Conservation (phyloP, 345 rosid species). For the Ricinus communis region DNA sequence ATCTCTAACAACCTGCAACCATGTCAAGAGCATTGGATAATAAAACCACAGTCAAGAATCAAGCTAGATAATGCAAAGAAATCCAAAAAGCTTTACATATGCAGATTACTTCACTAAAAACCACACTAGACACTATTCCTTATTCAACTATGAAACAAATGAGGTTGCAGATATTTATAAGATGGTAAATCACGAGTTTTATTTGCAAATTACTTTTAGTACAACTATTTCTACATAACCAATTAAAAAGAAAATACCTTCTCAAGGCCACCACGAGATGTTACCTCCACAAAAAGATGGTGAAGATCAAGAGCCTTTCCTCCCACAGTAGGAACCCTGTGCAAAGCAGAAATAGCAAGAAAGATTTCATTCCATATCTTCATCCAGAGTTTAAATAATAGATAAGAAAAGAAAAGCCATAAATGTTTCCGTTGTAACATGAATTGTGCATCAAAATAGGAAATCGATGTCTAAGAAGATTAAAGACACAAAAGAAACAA, state of each 20-base stretch:
- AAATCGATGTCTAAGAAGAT: no score
- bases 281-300: constrained; percentile 81
- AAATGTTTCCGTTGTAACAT: no score
- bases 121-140: not conserved
- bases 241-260: constrained; percentile 37
- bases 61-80: not conserved
- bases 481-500: no score
- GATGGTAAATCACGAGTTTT: not conserved
- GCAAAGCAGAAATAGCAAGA: constrained; percentile 15
- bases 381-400: not conserved
- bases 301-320: constrained; percentile 75
- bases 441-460: no score
- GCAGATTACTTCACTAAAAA: not conserved
- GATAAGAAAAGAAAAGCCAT: not conserved
- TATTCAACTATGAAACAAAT: not conserved
- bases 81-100: not conserved
- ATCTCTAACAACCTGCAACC: constrained; percentile 59
- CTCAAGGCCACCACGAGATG: constrained; percentile 83
- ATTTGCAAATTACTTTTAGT: not conserved
- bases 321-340: constrained; percentile 84
- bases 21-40: constrained; percentile 19
- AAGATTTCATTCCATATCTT: not conserved
- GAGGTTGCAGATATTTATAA: not conserved
- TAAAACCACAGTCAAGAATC: not conserved
- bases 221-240: not conserved